Evolutionary conservation across 2,329 filamentous ascomycete genomes (phyloP).

Genomic region (Xylariaceae sp.): DNA sequence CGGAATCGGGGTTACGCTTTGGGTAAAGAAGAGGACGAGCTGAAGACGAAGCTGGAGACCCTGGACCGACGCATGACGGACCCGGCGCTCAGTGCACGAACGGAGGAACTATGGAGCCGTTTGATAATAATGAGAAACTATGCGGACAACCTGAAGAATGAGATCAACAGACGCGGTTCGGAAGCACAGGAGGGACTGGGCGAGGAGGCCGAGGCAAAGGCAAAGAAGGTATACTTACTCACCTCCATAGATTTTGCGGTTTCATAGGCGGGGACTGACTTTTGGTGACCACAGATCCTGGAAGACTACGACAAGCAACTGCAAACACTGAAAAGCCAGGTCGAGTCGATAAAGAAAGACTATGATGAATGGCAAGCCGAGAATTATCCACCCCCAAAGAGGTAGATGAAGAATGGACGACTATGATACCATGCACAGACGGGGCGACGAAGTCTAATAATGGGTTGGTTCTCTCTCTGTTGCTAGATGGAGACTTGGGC

Average conservation of each 20-base stretch:
- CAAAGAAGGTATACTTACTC: constrained; percentile 66
- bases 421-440: constrained; percentile 14
- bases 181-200: constrained; percentile 61
- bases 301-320: constrained; percentile 83
- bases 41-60: constrained; percentile 70
- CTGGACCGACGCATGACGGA: constrained; percentile 74
- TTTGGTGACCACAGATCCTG: constrained; percentile 58
- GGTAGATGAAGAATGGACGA: constrained; percentile 9
- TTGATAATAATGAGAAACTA: constrained; percentile 75
- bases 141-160: constrained; percentile 70
- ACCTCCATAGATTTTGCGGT: neutral
- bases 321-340: constrained; percentile 72
- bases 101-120: constrained; percentile 85
- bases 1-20: constrained; percentile 81
- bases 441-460: constrained; percentile 7
- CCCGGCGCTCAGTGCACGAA: constrained; percentile 72
- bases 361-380: constrained; percentile 59
- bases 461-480: constrained; percentile 5
- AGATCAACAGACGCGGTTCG: constrained; percentile 69
- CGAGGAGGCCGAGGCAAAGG: constrained; percentile 70
- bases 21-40: constrained; percentile 76
- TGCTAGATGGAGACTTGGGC: constrained; percentile 14
- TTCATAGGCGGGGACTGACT: constrained; percentile 18
- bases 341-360: constrained; percentile 63
- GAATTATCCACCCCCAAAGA: constrained; percentile 43